Conservation (phyloP, 441 rosid genomes). For the Aquilaria agallochum region DNA sequence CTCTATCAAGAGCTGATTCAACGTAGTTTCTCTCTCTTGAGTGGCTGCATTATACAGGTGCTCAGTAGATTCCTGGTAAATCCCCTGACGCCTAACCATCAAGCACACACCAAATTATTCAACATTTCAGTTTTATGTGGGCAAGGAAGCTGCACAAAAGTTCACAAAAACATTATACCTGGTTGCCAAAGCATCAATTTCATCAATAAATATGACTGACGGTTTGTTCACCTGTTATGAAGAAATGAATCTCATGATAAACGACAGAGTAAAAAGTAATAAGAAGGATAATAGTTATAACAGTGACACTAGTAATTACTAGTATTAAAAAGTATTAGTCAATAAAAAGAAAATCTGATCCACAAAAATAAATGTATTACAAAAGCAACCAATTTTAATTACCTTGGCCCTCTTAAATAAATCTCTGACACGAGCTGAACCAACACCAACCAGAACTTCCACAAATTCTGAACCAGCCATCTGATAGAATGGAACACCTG, state of each 20-base stretch:
- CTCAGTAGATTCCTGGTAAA: slow-evolving; percentile 71
- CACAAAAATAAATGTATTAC: too few relatives aligned
- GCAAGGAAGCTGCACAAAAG: neutral
- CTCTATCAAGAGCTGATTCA: slow-evolving; percentile 94
- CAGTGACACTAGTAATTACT: too few relatives aligned
- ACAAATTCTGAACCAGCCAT: slow-evolving; percentile 99
- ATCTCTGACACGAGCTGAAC: slow-evolving; percentile 97
- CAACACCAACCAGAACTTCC: slow-evolving; percentile 96
- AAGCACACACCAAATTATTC: slow-evolving; percentile 12
- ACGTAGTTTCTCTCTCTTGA: slow-evolving; percentile 94
- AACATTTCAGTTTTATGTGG: neutral
- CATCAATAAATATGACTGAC: slow-evolving; percentile 91
- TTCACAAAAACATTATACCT: slow-evolving; percentile 35
- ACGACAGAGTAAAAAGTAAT: neutral
- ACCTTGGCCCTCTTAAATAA: slow-evolving; percentile 97
- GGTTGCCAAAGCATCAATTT: slow-evolving; percentile 94
- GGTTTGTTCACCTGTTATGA: slow-evolving; percentile 89
- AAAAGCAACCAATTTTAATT: slow-evolving; percentile 5
- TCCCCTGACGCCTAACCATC: slow-evolving; percentile 81
- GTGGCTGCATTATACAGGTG: slow-evolving; percentile 90
- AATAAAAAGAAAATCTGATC: too few relatives aligned
- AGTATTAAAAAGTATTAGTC: too few relatives aligned
- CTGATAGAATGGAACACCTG: slow-evolving; percentile 96
- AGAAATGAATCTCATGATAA: slow-evolving; percentile 17
- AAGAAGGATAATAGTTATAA: too few relatives aligned